Evolutionary conservation across 2,329 filamentous ascomycete species (phyloP).

Genomic region (Conoideocrella luteorostrata): DNA sequence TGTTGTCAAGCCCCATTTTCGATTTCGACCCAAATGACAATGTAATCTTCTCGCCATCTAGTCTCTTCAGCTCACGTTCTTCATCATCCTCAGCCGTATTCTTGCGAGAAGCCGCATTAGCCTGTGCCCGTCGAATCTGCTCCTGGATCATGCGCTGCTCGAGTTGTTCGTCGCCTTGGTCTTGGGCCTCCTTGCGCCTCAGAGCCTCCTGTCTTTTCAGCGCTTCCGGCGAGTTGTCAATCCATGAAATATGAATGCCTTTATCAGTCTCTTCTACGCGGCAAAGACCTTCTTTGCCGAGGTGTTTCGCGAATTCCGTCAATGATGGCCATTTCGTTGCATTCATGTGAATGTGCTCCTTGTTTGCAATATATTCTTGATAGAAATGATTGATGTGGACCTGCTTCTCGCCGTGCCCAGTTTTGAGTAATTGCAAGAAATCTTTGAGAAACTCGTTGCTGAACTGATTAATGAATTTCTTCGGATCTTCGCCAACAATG

Average conservation of each 20-base stretch:
- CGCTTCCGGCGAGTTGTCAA: constrained; percentile 86
- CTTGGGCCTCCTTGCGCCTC: constrained; percentile 74
- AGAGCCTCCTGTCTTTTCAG: constrained; percentile 74
- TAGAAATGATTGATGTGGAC: constrained; percentile 91
- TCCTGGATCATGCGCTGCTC: constrained; percentile 77
- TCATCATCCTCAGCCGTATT: constrained; percentile 34
- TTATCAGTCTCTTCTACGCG: constrained; percentile 85
- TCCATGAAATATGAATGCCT: constrained; percentile 80
- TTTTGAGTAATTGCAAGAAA: constrained; percentile 70
- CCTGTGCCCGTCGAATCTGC: constrained; percentile 73
- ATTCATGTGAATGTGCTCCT: constrained; percentile 87
- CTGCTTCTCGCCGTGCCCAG: constrained; percentile 83
- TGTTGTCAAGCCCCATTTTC: constrained; percentile 10
- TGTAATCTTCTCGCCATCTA: constrained; percentile 70
- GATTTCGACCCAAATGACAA: constrained; percentile 55
- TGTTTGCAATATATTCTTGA: constrained; percentile 79
- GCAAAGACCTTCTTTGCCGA: constrained; percentile 82
- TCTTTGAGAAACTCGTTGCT: constrained; percentile 74
- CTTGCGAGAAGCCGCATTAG: constrained; percentile 35
- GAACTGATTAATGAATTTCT: constrained; percentile 76
- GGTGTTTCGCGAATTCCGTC: constrained; percentile 81
- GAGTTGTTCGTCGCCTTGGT: constrained; percentile 84
- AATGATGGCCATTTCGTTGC: constrained; percentile 81
- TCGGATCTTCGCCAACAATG: constrained; percentile 78
- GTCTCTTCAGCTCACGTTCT: constrained; percentile 46